Percentiles rank a stretch among this genome's conserved stretches.
Evolutionary conservation across 169 alveolate species (phyloP).

Genomic region (Miamiensis avidus): DNA sequence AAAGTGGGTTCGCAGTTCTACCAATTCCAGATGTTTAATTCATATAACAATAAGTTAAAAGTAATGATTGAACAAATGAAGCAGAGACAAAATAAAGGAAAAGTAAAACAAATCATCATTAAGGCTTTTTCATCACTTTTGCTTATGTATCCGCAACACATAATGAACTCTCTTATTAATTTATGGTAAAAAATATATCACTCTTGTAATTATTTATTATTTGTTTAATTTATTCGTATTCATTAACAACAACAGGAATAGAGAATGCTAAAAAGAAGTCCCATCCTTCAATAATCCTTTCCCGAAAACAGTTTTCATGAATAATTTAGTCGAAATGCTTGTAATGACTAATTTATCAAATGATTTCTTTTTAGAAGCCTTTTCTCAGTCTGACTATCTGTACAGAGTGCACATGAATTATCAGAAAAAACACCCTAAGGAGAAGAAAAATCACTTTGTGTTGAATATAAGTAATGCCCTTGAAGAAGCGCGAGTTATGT

Average conservation of each 20-base stretch:
- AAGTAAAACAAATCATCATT: constrained; percentile 30
- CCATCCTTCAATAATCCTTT: neutral
- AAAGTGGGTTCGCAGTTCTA: constrained; percentile 31
- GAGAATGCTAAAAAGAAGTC: neutral
- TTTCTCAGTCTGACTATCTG: constrained; percentile 18
- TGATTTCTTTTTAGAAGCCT: constrained; percentile 32
- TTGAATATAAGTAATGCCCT: constrained; percentile 19
- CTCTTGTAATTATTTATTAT: too few species aligned
- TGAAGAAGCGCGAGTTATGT: constrained; percentile 24
- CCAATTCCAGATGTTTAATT: constrained; percentile 28
- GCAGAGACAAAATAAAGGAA: constrained; percentile 5
- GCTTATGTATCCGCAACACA: constrained; percentile 12
- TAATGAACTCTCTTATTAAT: constrained; percentile 28
- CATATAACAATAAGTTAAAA: constrained; percentile 20
- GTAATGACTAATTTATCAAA: constrained; percentile 24
- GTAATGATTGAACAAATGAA: constrained; percentile 16
- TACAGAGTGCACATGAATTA: constrained; percentile 18
- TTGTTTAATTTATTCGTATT: constrained; percentile 13
- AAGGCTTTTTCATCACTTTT: constrained; percentile 31
- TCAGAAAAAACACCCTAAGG: constrained; percentile 22
- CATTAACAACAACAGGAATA: too few species aligned
- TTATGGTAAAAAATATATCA: too few species aligned
- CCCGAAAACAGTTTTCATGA: constrained; percentile 23
- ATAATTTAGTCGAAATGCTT: constrained; percentile 34
- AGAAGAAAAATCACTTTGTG: constrained; percentile 27